Conservation (phyloP, 768 basidiomycete genomes). For the Amanita inopinata region DNA sequence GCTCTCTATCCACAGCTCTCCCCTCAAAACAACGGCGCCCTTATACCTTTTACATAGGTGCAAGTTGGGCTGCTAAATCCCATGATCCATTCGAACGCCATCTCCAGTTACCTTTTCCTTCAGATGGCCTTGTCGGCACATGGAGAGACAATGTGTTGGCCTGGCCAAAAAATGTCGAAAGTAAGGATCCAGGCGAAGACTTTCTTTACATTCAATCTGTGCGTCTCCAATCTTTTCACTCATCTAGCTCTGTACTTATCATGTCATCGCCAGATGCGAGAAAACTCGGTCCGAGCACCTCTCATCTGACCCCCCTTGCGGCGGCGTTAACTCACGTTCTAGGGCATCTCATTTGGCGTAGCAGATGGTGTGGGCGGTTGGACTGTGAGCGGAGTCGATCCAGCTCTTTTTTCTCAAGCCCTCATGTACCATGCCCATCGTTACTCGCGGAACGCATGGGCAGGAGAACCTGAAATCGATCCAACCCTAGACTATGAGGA, state of each 20-base stretch:
- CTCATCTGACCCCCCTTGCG: conserved; percentile 9
- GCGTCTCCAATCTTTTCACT: conserved; percentile 17
- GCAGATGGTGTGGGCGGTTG: conserved; percentile 95
- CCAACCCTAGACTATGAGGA: conserved; percentile 68
- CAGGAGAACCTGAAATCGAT: conserved; percentile 76
- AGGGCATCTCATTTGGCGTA: conserved; percentile 76
- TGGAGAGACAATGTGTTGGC: conserved; percentile 65
- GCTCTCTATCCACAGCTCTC: conserved; percentile 6
- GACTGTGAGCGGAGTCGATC: conserved; percentile 76
- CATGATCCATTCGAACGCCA: conserved; percentile 22
- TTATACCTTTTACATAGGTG: conserved; percentile 68
- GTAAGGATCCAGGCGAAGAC: conserved; percentile 36
- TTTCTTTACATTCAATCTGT: conserved; percentile 61
- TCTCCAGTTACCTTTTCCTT: conserved; percentile 41
- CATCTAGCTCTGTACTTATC: neutral
- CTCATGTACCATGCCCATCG: conserved; percentile 82
- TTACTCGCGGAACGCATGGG: conserved; percentile 65
- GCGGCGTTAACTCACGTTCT: conserved; percentile 22
- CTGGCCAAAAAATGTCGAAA: conserved; percentile 28
- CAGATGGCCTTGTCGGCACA: conserved; percentile 45
- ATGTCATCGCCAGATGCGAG: conserved; percentile 49
- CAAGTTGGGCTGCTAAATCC: conserved; percentile 73
- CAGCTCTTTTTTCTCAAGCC: conserved; percentile 83
- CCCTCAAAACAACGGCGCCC: conserved; percentile 23
- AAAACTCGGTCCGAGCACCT: conserved; percentile 54